A percentile compares a stretch with the other conserved stretches of the same genome.
Conservation (phyloP, 495 filamentous ascomycete species). For the Articulospora tetracladia region DNA sequence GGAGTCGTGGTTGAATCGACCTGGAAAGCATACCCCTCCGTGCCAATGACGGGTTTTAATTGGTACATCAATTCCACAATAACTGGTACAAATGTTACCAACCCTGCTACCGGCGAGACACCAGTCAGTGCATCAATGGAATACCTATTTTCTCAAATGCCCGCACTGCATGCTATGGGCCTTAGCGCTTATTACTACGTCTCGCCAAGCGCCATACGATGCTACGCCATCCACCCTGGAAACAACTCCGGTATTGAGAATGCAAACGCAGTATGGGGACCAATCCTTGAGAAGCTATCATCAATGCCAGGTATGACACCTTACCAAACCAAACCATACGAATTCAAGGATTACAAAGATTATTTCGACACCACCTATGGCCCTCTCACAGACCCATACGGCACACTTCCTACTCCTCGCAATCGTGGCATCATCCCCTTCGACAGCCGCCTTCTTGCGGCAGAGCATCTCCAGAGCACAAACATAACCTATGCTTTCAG, state of each 20-base stretch:
- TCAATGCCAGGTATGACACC: not conserved
- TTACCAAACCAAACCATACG: not conserved
- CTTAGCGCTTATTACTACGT: not conserved
- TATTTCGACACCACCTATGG: not conserved
- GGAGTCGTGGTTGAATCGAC: slow-evolving; percentile 38
- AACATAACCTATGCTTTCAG: not conserved
- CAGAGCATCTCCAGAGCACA: not conserved
- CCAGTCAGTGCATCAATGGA: not conserved
- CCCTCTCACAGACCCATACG: not conserved
- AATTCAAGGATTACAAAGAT: not conserved
- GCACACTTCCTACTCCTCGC: not conserved
- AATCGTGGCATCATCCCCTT: not conserved
- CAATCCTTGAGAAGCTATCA: not conserved
- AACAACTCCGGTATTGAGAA: not conserved
- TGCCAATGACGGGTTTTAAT: not conserved
- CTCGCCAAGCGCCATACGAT: not conserved
- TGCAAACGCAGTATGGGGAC: not conserved
- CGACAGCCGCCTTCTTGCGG: not conserved
- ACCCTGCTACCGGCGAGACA: slow-evolving; percentile 5
- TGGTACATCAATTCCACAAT: not conserved
- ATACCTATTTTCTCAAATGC: not conserved
- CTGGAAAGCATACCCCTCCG: slow-evolving; percentile 21
- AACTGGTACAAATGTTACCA: slow-evolving; percentile 11
- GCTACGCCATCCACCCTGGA: not conserved
- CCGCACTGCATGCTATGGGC: not conserved